Conservation (phyloP, 257 asterid species). For the Paulownia fortunei region DNA sequence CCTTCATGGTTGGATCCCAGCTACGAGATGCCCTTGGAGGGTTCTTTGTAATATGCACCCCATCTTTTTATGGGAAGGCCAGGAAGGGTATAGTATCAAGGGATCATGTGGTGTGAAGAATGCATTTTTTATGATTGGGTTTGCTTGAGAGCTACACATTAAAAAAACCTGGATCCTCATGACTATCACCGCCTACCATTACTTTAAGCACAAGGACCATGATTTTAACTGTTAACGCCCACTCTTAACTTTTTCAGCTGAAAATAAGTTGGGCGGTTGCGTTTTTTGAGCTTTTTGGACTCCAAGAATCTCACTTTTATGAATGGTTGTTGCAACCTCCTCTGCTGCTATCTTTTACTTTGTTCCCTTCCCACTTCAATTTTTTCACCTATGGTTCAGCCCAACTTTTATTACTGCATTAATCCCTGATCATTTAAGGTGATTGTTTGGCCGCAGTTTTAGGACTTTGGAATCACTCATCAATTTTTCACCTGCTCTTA, state of each 20-base stretch:
- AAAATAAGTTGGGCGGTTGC: constrained; percentile 35
- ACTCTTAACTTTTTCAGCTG: constrained; percentile 15
- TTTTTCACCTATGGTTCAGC: not conserved
- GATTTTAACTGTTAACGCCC: constrained; percentile 34
- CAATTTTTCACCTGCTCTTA: constrained; percentile 21
- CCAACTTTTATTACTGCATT: constrained; percentile 13
- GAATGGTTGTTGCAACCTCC: not conserved
- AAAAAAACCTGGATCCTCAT: not conserved
- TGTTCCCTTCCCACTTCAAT: not conserved
- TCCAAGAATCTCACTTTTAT: constrained; percentile 20
- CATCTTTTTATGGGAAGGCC: not conserved
- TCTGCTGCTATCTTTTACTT: not conserved
- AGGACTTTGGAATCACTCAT: constrained; percentile 3
- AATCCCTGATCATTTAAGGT: constrained; percentile 11
- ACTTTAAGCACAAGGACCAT: constrained; percentile 46
- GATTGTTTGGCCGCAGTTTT: constrained; percentile 12
- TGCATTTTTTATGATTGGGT: constrained; percentile 15
- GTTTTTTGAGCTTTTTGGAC: constrained; percentile 15
- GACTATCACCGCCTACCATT: constrained; percentile 42
- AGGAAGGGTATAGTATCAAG: not conserved
- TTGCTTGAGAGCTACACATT: constrained; percentile 25
- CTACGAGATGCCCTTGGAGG: not conserved
- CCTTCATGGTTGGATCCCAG: not conserved
- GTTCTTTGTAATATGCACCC: not conserved
- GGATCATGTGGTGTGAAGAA: not conserved